Conservation (phyloP, 2,329 filamentous ascomycete species). For the Ceratocystis cacaofunesta region DNA sequence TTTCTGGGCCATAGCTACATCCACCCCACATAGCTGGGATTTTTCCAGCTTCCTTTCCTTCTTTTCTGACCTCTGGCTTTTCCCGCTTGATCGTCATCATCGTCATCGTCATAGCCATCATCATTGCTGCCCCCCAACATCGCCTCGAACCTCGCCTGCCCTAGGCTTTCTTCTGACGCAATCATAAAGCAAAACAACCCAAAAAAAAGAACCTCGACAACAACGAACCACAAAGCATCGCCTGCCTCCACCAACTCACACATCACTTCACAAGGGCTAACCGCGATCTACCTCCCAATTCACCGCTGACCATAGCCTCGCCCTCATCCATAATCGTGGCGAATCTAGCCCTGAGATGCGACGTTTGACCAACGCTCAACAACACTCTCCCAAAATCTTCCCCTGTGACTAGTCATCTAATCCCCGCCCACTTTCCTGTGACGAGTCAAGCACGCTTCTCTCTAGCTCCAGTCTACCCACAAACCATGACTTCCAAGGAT, state of each 20-base stretch:
- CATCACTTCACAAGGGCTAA: background rate
- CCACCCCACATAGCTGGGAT: conserved; percentile 5
- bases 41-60: background rate
- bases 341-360: conserved; percentile 16
- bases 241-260: background rate
- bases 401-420: conserved; percentile 12
- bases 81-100: background rate
- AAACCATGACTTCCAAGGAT: conserved; percentile 10
- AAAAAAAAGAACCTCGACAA: background rate
- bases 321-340: conserved; percentile 2
- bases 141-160: background rate
- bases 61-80: background rate
- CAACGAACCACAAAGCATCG: background rate
- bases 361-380: conserved; percentile 12
- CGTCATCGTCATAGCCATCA: background rate
- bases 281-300: background rate
- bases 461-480: background rate
- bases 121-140: background rate
- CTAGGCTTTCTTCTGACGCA: no score
- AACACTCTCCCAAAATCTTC: conserved; percentile 6
- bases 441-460: conserved; percentile 1
- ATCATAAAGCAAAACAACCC: no score
- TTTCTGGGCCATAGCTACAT: background rate
- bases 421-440: background rate
- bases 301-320: background rate